These are phyloP conservation scores for Carnegiea gigantea DNA, from an alignment of 179 eudicot species.

Conservation along the genomic window DNA sequence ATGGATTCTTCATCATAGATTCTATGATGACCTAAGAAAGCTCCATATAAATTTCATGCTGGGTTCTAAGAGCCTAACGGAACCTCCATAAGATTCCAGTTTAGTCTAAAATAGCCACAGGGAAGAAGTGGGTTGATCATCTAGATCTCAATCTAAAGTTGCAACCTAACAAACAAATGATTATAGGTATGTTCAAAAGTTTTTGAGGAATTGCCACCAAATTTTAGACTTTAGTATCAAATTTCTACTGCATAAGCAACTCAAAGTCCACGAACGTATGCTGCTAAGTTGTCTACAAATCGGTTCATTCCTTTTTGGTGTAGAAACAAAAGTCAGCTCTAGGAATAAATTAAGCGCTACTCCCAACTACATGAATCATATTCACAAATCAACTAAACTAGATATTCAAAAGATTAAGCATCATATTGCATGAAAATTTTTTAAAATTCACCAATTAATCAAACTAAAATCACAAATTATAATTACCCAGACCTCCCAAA, in stretches of 20 bases:
- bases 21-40: not conserved
- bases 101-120: not conserved
- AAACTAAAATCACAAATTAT: not conserved
- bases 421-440: not conserved
- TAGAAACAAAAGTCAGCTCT: not conserved
- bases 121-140: not conserved
- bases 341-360: not conserved
- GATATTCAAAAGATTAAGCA: not conserved
- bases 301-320: not conserved
- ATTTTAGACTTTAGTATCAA: not conserved
- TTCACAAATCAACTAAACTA: not conserved
- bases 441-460: not conserved
- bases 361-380: conserved; percentile 1
- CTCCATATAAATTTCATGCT: not conserved
- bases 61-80: not conserved
- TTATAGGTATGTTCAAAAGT: not conserved
- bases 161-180: not conserved
- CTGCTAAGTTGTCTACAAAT: not conserved
- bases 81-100: not conserved
- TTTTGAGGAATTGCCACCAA: not conserved
- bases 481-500: not conserved
- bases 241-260: not conserved
- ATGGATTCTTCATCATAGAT: not conserved
- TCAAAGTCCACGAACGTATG: not conserved
- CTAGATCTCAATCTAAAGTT: not conserved